Conservation (phyloP, 306 rosid genomes). For the Prunus fruticosa region DNA sequence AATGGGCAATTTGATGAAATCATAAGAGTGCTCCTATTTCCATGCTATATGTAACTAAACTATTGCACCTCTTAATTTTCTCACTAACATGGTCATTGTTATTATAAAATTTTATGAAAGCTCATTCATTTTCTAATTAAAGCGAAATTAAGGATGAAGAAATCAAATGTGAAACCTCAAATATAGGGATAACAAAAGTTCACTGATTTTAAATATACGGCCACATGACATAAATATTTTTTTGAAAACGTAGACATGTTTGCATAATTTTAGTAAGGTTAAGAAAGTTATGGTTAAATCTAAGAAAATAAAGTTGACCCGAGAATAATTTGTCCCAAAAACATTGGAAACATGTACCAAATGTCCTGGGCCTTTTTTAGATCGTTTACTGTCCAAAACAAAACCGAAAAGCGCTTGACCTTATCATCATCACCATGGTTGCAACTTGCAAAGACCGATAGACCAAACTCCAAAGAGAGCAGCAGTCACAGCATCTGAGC, state of each 20-base stretch:
- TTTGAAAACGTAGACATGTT: not conserved
- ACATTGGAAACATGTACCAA: not conserved
- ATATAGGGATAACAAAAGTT: too few relatives aligned
- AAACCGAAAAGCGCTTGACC: not conserved
- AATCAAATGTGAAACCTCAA: too few relatives aligned
- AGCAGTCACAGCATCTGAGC: not conserved
- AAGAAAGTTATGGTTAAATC: too few relatives aligned
- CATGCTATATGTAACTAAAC: too few relatives aligned
- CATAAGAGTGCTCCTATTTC: too few relatives aligned
- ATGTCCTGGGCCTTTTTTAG: not conserved
- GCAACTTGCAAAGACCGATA: not conserved
- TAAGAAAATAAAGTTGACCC: not conserved
- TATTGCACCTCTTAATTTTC: too few relatives aligned
- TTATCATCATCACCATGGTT: not conserved
- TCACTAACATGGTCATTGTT: too few relatives aligned
- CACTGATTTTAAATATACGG: too few relatives aligned
- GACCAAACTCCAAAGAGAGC: not conserved
- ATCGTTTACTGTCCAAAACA: not conserved
- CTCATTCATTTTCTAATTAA: too few relatives aligned
- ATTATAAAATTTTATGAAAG: too few relatives aligned
- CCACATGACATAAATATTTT: too few relatives aligned
- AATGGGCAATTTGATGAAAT: too few relatives aligned
- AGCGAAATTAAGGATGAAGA: accelerated
- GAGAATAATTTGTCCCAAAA: not conserved
- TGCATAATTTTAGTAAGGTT: not conserved